Conservation (phyloP, 2,329 filamentous ascomycete species). For the Beauveria sp. region DNA sequence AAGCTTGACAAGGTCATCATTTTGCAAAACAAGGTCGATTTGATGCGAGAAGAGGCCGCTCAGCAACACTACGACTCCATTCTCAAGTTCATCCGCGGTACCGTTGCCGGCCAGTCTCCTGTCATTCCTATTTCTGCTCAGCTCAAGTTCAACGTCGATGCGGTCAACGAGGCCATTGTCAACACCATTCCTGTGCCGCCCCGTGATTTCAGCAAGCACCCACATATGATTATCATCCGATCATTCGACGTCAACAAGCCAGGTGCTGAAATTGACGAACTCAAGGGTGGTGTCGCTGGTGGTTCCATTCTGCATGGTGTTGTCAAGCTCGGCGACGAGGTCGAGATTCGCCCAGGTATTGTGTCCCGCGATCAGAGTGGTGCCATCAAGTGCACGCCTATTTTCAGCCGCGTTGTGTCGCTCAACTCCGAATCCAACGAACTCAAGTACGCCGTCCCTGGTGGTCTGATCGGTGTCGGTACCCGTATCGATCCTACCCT, state of each 20-base stretch:
- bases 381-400: slow-evolving; percentile 91
- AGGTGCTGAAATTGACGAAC: slow-evolving; percentile 94
- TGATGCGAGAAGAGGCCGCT: slow-evolving; percentile 94
- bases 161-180: slow-evolving; percentile 92
- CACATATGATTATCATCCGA: slow-evolving; percentile 98
- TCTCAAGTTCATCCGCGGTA: slow-evolving; percentile 95
- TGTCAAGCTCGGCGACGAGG: slow-evolving; percentile 93
- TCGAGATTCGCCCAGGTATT: slow-evolving; percentile 98
- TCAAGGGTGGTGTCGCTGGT: slow-evolving; percentile 98
- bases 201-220: slow-evolving; percentile 83
- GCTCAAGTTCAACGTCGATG: slow-evolving; percentile 99
- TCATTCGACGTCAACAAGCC: slow-evolving; percentile 99
- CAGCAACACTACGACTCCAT: slow-evolving; percentile 95
- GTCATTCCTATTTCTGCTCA: slow-evolving; percentile 97
- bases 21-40: slow-evolving; percentile 97
- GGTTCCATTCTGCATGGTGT: slow-evolving; percentile 95
- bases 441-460: slow-evolving; percentile 95
- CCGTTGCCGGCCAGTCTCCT: slow-evolving; percentile 87
- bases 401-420: slow-evolving; percentile 90
- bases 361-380: slow-evolving; percentile 92
- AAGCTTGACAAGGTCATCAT: slow-evolving; percentile 99
- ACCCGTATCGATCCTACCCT: slow-evolving; percentile 96
- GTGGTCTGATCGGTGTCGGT: slow-evolving; percentile 96
- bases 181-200: slow-evolving; percentile 88
- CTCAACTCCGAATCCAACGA: slow-evolving; percentile 98